Conservation (phyloP, 306 rosid genomes). For the Prunus dulcis region DNA sequence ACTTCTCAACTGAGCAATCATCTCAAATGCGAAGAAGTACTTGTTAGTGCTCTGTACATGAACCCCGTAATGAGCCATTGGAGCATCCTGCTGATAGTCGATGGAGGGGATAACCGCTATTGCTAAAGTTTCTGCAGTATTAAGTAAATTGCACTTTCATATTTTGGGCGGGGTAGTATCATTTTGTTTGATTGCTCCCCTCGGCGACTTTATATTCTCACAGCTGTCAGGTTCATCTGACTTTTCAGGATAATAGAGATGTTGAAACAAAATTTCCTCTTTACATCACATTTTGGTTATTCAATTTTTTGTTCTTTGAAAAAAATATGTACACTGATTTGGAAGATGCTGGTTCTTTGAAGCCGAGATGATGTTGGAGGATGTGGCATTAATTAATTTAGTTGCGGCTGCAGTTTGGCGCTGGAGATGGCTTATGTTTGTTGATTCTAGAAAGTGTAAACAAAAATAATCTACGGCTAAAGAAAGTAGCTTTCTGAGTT, state of each 20-base stretch:
- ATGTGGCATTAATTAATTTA: background rate
- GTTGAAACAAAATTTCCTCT: conserved; percentile 11
- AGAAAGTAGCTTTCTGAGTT: background rate
- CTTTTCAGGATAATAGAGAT: conserved; percentile 15
- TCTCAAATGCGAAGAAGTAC: background rate
- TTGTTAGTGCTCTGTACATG: conserved; percentile 12
- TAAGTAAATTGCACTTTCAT: conserved; percentile 1
- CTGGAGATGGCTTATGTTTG: conserved; percentile 8
- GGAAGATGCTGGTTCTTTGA: too few species aligned
- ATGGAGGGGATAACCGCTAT: conserved; percentile 12
- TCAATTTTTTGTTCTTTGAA: conserved; percentile 15
- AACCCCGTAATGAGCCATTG: conserved; percentile 14
- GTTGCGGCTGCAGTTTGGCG: conserved; percentile 11
- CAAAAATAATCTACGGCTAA: background rate
- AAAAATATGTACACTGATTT: background rate
- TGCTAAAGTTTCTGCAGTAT: background rate
- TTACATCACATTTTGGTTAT: conserved; percentile 6
- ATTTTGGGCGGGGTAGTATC: conserved; percentile 7
- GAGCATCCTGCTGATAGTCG: conserved; percentile 22
- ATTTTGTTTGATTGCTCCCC: conserved; percentile 3
- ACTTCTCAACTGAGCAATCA: conserved; percentile 15
- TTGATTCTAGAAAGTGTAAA: conserved; percentile 16
- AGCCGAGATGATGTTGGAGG: background rate
- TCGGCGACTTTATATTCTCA: conserved; percentile 3
- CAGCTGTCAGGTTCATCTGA: conserved; percentile 18